These are phyloP conservation scores for Gomphus bonarii DNA, from an alignment of 1,284 basidiomycete genomes.

Conservation along the genomic window DNA sequence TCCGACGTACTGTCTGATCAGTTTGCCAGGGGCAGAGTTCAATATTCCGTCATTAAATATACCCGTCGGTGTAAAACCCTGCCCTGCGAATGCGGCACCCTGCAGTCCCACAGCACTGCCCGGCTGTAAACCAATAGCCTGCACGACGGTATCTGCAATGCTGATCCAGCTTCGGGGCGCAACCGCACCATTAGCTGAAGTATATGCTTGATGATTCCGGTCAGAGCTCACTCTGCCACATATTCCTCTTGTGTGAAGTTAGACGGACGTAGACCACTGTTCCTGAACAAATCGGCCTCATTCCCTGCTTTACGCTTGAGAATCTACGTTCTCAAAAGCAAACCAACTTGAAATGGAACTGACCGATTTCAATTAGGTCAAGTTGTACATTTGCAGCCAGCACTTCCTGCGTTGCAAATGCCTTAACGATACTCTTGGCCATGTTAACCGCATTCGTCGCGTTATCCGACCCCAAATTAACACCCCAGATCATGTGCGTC, in stretches of 20 bases:
- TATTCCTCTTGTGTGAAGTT: conserved; percentile 41
- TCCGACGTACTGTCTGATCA: conserved; percentile 30
- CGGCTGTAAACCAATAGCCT: conserved; percentile 17
- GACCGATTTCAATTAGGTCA: conserved; percentile 47
- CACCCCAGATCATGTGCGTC: conserved; percentile 59
- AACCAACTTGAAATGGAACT: conserved; percentile 1
- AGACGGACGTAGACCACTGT: conserved; percentile 34
- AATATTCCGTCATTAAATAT: conserved; percentile 35
- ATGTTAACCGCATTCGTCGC: conserved; percentile 48
- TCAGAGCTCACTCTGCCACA: conserved; percentile 38
- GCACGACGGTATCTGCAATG: conserved; percentile 23
- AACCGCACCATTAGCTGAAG: background rate
- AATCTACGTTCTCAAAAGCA: background rate
- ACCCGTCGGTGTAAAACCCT: conserved; percentile 47
- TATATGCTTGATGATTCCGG: background rate
- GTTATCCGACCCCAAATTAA: conserved; percentile 51
- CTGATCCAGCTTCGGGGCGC: conserved; percentile 25
- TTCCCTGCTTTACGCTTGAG: conserved; percentile 26
- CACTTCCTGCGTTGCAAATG: conserved; percentile 37
- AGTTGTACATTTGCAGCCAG: conserved; percentile 35
- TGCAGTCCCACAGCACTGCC: conserved; percentile 35
- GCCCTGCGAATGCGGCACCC: conserved; percentile 41
- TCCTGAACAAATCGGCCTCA: conserved; percentile 48
- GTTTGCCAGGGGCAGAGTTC: conserved; percentile 25
- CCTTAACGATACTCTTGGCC: conserved; percentile 42